Percentiles rank a stretch among this genome's conserved stretches.
phyloP scores from a whole-genome alignment of 1,139 yeast species.

The Nakaseomyces uthaithaninus region DNA sequence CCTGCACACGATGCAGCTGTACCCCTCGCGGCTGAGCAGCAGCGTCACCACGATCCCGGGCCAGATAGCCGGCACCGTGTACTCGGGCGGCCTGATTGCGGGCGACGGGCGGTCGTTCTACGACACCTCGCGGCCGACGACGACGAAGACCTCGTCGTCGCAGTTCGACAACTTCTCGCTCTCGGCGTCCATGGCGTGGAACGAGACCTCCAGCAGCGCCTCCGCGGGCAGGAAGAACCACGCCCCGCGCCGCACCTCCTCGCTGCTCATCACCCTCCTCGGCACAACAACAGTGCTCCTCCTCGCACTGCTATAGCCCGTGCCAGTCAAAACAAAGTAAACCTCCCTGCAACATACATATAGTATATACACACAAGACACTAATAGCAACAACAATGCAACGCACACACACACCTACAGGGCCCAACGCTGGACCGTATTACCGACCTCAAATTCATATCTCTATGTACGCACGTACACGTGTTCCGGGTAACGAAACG shows the following conservation, averaged over 20 bases:
- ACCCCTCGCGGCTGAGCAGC: conserved; percentile 18
- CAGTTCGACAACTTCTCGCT: conserved; percentile 12
- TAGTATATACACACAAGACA: no score
- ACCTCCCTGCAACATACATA: no score
- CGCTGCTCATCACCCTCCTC: background rate
- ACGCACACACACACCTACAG: no score
- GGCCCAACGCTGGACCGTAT: no score
- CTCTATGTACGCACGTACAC: no score
- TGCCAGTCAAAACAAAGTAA: no score
- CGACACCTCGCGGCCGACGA: conserved; percentile 22
- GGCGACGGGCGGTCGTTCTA: conserved; percentile 26
- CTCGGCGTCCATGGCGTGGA: conserved; percentile 10
- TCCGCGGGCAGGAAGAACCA: background rate
- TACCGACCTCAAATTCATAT: no score
- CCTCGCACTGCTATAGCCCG: background rate
- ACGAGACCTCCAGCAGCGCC: background rate
- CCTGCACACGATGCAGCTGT: conserved; percentile 28
- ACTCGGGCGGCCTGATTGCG: conserved; percentile 27
- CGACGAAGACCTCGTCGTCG: conserved; percentile 12
- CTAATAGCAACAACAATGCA: no score
- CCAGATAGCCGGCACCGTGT: conserved; percentile 26
- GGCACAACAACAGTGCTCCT: conserved; percentile 1
- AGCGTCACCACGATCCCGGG: conserved; percentile 18
- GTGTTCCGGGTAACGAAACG: no score
- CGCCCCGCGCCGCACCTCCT: background rate